Evolutionary conservation across 179 eudicot genomes (phyloP).

Genomic region (Silene vulgaris): DNA sequence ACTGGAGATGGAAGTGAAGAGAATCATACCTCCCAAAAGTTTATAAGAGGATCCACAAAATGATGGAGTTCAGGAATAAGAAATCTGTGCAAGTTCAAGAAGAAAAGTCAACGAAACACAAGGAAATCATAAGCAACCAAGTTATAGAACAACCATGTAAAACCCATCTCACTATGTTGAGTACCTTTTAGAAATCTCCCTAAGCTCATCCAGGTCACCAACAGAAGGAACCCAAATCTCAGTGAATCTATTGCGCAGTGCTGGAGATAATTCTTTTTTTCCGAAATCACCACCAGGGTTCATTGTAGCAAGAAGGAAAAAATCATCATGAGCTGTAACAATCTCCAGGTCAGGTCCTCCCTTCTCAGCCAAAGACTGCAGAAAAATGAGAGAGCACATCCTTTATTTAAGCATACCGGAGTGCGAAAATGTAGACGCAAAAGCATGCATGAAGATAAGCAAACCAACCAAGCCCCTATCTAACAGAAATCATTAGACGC

Average conservation of each 20-base stretch:
- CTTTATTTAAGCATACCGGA: constrained; percentile 7
- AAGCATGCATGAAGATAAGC: neutral
- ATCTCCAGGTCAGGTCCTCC: constrained; percentile 80
- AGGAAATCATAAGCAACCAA: neutral
- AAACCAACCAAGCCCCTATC: neutral
- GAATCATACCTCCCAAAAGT: constrained; percentile 74
- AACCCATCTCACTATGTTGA: constrained; percentile 10
- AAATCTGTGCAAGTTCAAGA: constrained; percentile 43
- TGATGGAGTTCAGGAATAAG: constrained; percentile 35
- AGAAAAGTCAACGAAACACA: neutral
- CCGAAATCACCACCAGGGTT: constrained; percentile 99
- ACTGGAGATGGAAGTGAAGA: constrained; percentile 9
- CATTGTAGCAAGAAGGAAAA: constrained; percentile 96
- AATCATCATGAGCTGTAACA: constrained; percentile 65
- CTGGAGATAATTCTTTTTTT: constrained; percentile 92
- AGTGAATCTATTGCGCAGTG: constrained; percentile 94
- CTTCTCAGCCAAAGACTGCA: constrained; percentile 91
- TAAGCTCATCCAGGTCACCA: constrained; percentile 59
- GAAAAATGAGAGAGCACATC: neutral
- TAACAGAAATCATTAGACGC: neutral
- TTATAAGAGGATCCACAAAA: constrained; percentile 59
- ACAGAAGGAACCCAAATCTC: constrained; percentile 99
- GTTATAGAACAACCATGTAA: neutral
- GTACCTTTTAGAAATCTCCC: constrained; percentile 70
- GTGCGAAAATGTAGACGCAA: neutral